Base-by-base conservation (phyloP, 768 basidiomycete genomes). In the Daedaleopsis nitida region DNA sequence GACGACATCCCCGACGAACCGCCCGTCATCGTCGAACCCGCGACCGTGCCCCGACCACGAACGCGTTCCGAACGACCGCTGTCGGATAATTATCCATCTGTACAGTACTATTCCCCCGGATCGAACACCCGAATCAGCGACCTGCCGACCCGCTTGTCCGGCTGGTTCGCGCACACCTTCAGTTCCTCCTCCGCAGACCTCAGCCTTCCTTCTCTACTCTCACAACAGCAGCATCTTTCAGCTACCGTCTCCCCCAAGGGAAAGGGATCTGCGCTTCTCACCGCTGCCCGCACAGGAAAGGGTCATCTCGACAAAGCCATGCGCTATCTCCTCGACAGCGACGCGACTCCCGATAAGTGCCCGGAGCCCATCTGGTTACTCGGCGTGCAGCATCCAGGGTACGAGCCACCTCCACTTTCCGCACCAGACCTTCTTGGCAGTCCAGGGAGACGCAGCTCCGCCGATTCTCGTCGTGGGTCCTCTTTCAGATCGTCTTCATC, bases 301-400 rank as follows among this genome's bases (percentile, higher is more conserved):
- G 88, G 86, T 23, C 87, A 89, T 60, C 74, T 92, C 52, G 91
- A 92, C 77, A 91, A 89, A 72, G 92, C 90, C 3, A 86, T 94
- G 80, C 81, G 94, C 48, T 92, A 94, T 75, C 79, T 98, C n/a
- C 81, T 96, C 62, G 96, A 98, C 76, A 85, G 86, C 66, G 96
- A 98, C 74, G 86, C 94, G 17, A 84, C 82, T 3, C 92, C 91
- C 1, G 94, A 97, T 72, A 87, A 83, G 69, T 94, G 86, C 56
- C 69, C 81, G 0, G 92, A 95, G 19, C 83, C 88, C 0, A 96
- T 98, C 32, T 97, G 94, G 94, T 75, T 97, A 1, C 80, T 97
- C 23, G 96, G 95, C 42, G 86, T 94, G 3, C 81, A 84, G 64
- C 94, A 94, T 62, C 81, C 85, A 3, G 92, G 91, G 0, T 92